Conservation (phyloP, 1,139 yeast genomes). For the Geotrichum siamense region DNA sequence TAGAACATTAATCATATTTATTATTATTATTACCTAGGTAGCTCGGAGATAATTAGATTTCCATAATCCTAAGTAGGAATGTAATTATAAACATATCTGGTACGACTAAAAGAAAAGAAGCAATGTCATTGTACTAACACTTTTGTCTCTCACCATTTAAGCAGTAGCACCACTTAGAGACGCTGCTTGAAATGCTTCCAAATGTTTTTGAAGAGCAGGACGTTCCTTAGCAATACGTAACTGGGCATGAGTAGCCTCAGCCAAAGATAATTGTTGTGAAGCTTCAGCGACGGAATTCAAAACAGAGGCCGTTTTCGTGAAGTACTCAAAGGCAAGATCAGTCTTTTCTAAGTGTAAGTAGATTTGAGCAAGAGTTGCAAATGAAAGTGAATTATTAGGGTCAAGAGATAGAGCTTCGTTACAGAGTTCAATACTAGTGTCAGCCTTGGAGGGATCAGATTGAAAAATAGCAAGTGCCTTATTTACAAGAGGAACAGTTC, state of each 20-base stretch:
- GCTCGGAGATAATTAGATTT: too few species aligned
- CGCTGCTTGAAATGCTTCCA: constrained; percentile 24
- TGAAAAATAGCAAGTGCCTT: constrained; percentile 57
- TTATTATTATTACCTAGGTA: too few species aligned
- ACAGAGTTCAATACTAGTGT: constrained; percentile 61
- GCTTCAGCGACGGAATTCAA: constrained; percentile 84
- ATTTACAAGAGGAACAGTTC: constrained; percentile 85
- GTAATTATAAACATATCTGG: too few species aligned
- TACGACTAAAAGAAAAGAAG: too few species aligned
- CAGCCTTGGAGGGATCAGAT: constrained; percentile 27
- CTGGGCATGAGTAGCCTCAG: constrained; percentile 55
- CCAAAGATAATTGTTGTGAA: constrained; percentile 84
- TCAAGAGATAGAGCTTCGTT: constrained; percentile 73
- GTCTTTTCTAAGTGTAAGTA: constrained; percentile 76
- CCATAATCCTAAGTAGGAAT: too few species aligned
- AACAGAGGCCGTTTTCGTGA: constrained; percentile 73
- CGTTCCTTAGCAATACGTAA: constrained; percentile 31
- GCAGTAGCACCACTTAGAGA: too few species aligned
- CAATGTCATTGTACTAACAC: too few species aligned
- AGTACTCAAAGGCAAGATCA: constrained; percentile 71
- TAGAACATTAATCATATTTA: too few species aligned
- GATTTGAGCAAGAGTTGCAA: constrained; percentile 84
- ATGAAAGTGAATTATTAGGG: constrained; percentile 82
- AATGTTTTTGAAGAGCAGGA: constrained; percentile 30
- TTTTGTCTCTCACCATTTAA: too few species aligned